Conservation (phyloP, 768 basidiomycete genomes). For the Imleria badia region DNA sequence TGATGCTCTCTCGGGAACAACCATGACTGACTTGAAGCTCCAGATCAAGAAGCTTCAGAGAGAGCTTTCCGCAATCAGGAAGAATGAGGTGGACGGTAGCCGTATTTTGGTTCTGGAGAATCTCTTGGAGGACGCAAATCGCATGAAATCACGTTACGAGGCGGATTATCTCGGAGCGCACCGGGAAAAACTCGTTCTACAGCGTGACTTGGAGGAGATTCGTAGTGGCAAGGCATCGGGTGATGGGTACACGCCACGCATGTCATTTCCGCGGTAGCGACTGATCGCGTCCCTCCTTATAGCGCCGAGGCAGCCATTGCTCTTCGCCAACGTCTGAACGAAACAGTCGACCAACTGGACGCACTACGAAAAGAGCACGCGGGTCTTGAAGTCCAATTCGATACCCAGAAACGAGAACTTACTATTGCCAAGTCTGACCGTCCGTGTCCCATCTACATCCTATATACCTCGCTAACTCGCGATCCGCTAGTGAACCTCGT, state of each 20-base stretch:
- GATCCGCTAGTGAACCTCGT: constrained; percentile 72
- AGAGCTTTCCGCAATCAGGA: constrained; percentile 72
- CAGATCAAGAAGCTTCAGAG: constrained; percentile 79
- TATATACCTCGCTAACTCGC: constrained; percentile 1
- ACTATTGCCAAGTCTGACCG: constrained; percentile 84
- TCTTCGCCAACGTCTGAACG: constrained; percentile 82
- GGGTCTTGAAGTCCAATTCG: constrained; percentile 69
- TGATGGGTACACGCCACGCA: constrained; percentile 59
- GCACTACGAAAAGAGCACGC: constrained; percentile 62
- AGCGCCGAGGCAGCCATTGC: constrained; percentile 89
- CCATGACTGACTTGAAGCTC: constrained; percentile 90
- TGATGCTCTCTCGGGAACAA: constrained; percentile 77
- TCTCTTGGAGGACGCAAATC: constrained; percentile 85
- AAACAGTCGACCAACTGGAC: constrained; percentile 83
- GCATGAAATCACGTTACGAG: constrained; percentile 89
- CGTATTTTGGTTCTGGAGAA: constrained; percentile 86
- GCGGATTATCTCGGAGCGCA: constrained; percentile 83
- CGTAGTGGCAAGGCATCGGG: constrained; percentile 80
- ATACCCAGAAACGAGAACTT: constrained; percentile 63
- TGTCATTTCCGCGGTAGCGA: neutral
- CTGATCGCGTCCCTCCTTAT: constrained; percentile 4
- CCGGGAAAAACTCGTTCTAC: constrained; percentile 75
- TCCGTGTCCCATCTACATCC: constrained; percentile 37
- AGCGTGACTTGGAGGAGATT: constrained; percentile 86
- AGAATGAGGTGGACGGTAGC: constrained; percentile 75